Evolutionary conservation across 306 rosid genomes (phyloP).

Genomic region (Glycine latifolia): DNA sequence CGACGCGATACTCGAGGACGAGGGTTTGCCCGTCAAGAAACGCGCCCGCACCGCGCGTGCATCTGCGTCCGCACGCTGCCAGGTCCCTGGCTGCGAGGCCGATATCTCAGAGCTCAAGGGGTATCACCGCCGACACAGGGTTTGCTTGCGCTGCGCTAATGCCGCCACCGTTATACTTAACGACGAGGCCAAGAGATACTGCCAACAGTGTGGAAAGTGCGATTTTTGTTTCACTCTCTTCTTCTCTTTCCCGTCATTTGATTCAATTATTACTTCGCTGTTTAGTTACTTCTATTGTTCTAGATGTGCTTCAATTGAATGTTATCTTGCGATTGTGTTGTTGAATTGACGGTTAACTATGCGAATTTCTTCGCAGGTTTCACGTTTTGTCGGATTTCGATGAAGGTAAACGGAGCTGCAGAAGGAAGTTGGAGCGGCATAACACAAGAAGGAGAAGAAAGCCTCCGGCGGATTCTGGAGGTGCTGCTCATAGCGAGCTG

Average conservation of each 20-base stretch:
- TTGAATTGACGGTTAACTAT: too few relatives aligned
- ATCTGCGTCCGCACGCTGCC: conserved; percentile 63
- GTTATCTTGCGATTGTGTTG: too few relatives aligned
- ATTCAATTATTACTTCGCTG: too few relatives aligned
- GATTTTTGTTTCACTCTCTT: conserved; percentile 15
- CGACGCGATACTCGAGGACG: conserved; percentile 74
- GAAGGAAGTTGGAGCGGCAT: conserved; percentile 94
- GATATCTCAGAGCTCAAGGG: conserved; percentile 91
- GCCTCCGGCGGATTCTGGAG: conserved; percentile 51
- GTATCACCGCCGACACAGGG: conserved; percentile 88
- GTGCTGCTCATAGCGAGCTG: conserved; percentile 54
- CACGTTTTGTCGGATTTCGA: conserved; percentile 87
- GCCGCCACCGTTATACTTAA: conserved; percentile 67
- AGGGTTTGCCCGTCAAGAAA: conserved; percentile 70
- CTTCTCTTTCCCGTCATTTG: not conserved
- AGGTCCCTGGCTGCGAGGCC: conserved; percentile 84
- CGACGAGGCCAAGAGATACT: conserved; percentile 79
- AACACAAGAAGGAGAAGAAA: conserved; percentile 89
- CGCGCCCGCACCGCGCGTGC: conserved; percentile 65
- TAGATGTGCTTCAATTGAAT: too few relatives aligned
- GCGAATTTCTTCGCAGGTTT: conserved; percentile 59
- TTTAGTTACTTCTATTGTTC: too few relatives aligned
- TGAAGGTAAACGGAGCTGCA: conserved; percentile 95
- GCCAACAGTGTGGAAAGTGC: conserved; percentile 99
- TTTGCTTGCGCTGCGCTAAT: conserved; percentile 85